Base-by-base conservation (phyloP, 179 eudicot species). In the Pouteria campechiana region DNA sequence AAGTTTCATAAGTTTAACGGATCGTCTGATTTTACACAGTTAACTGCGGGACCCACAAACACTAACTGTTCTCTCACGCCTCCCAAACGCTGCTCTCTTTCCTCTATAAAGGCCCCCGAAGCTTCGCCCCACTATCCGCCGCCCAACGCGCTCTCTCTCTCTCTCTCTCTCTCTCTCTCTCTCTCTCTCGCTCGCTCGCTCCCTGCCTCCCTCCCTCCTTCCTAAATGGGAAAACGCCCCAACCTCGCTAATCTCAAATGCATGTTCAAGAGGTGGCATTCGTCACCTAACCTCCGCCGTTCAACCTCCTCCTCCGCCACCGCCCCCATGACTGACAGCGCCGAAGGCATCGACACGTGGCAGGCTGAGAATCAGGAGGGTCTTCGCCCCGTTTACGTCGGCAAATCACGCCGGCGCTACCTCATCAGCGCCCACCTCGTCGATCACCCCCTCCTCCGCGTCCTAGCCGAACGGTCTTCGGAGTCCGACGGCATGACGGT, bases 401-500 rank as follows among this genome's bases (percentile, higher is more conserved):
- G 86, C 32, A 74, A 78, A 59, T 77, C 92, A 0, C 65, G 81
- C 16, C 47, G 84, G 15, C 67, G 67, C 16, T 80, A 76, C 70
- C 56, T 76, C 16, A 32, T 80, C 15, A 27, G 64, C 32, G 50
- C 81, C 20, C 74, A 70, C 19, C 69, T 80, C 3, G 24, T 69
- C 16, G 57, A 60, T 32, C 67, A 73, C 48, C 84, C 81, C 2
- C 44, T 80, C 24, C 58, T 80, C 45, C 76, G 57, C 10, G 81
- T 76, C 17, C 70, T 80, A 4, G 60, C 59, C 14, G 84, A 70
- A 3, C 54, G 64, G 25, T 55, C 64, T 9, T 38, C 63, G 30
- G 49, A 41, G 50, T 61, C 27, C 12, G 70, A 54, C 5, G 64
- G 50, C 7, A 47, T 64, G 41, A 51, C 54, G 37, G 75, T 78